phyloP scores from a whole-genome alignment of 176 grass and related monocot species.

The Aegilops tauschii region DNA sequence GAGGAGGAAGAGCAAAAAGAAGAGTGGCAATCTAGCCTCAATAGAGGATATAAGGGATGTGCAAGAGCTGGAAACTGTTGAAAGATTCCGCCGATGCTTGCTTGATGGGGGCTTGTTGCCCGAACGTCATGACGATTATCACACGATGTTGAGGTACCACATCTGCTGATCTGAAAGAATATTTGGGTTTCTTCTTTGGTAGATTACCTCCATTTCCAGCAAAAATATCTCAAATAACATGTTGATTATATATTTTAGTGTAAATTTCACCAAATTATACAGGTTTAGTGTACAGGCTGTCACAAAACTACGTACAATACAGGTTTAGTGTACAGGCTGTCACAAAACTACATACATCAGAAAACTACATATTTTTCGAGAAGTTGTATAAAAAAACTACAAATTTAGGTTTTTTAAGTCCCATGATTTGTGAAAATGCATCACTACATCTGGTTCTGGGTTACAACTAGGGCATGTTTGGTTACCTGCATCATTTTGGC shows the following conservation, averaged over 20 bases:
- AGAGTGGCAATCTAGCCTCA: slow-evolving; percentile 31
- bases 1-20: slow-evolving; percentile 56
- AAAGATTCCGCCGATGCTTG: slow-evolving; percentile 58
- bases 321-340: background rate
- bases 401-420: background rate
- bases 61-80: slow-evolving; percentile 66
- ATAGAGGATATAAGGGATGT: slow-evolving; percentile 76
- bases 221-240: background rate
- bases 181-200: background rate
- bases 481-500: background rate
- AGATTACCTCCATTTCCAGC: background rate
- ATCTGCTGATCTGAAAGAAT: background rate
- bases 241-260: background rate
- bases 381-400: background rate
- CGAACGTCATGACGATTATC: slow-evolving; percentile 70
- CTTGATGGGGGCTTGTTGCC: slow-evolving; percentile 67
- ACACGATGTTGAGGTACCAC: slow-evolving; percentile 77
- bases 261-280: background rate
- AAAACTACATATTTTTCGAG: too few relatives aligned
- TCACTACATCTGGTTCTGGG: background rate
- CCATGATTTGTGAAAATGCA: background rate
- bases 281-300: background rate
- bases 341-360: background rate
- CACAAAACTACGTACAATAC: background rate
- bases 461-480: background rate